These are phyloP conservation scores for Ilex paraguariensis DNA, from an alignment of 305 asterid genomes.

Conservation along the genomic window DNA sequence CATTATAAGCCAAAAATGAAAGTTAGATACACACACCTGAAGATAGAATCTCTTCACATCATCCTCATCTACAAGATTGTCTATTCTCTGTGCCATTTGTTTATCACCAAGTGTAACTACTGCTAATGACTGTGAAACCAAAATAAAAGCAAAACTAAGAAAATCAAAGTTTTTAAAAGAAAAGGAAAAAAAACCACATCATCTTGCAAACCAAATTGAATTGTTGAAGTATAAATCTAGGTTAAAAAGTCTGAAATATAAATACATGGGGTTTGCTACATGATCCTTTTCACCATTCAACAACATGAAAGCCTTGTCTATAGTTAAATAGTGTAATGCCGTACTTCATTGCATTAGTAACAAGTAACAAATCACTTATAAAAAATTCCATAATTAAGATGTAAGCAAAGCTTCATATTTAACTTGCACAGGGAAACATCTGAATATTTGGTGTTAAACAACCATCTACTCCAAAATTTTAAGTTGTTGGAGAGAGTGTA, in stretches of 20 bases:
- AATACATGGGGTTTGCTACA: not conserved
- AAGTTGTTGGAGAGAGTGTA: no score
- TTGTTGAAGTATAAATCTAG: not conserved
- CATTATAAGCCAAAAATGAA: no score
- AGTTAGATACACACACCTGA: constrained; percentile 50
- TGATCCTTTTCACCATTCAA: not conserved
- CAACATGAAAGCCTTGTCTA: not conserved
- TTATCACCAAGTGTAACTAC: constrained; percentile 96
- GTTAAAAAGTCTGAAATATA: not conserved
- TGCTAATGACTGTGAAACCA: constrained; percentile 61
- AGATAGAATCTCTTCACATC: constrained; percentile 97
- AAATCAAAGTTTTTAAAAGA: not conserved
- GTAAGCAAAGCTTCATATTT: no score
- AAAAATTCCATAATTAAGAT: no score
- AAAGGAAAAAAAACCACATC: constrained; percentile 9
- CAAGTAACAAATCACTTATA: no score
- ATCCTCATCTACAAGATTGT: constrained; percentile 90
- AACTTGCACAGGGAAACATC: no score
- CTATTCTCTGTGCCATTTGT: constrained; percentile 93
- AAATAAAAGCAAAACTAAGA: constrained; percentile 12
- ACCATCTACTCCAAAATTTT: no score
- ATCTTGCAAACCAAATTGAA: not conserved
- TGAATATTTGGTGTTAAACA: no score
- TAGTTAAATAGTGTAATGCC: no score
- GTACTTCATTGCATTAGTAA: no score